Evolutionary conservation across 2,329 filamentous ascomycete species (phyloP).

Genomic region (Fusarium sp.): DNA sequence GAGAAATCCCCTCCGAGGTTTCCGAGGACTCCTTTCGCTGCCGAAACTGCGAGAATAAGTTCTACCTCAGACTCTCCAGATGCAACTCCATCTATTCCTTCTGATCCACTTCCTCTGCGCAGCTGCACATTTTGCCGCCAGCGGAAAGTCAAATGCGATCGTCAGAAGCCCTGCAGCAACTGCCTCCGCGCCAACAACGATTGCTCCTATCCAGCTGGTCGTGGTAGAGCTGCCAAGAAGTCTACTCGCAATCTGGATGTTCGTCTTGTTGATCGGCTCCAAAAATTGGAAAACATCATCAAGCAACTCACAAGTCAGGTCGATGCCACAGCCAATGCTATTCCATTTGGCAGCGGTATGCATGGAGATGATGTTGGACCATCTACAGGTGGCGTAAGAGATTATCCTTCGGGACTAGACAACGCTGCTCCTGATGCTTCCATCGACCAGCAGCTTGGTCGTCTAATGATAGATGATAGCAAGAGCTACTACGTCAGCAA

Average conservation of each 20-base stretch:
- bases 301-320: neutral
- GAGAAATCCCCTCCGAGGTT: fast-evolving
- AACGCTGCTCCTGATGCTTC: neutral
- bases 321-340: neutral
- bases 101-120: neutral
- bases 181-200: neutral
- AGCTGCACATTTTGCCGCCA: neutral
- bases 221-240: neutral
- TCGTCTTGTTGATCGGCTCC: neutral
- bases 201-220: neutral
- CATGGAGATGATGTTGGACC: fast-evolving
- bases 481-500: slow-evolving; percentile 6
- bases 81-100: neutral
- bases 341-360: fast-evolving
- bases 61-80: fast-evolving
- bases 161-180: neutral
- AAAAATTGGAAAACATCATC: neutral
- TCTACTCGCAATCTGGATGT: neutral
- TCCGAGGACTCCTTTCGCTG: fast-evolving
- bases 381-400: fast-evolving
- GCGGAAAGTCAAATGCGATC: neutral
- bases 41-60: fast-evolving
- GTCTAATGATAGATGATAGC: neutral
- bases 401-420: fast-evolving
- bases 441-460: neutral